Percentiles rank a stretch among this genome's conserved stretches.
Evolutionary conservation across 805 yeast genomes (phyloP).

Genomic region (Pichia thaimueangensis): DNA sequence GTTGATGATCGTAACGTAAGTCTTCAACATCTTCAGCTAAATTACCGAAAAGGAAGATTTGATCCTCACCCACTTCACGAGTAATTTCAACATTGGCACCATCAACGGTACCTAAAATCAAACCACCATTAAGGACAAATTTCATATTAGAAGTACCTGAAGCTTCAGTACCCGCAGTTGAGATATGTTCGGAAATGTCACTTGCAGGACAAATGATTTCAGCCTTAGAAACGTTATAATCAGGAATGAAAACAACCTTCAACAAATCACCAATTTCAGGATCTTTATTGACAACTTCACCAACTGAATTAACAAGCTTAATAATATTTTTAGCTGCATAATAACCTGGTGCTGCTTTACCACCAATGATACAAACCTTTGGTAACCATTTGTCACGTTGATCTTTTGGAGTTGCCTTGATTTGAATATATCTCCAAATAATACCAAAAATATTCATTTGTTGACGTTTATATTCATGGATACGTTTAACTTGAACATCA

Average conservation of each 20-base stretch:
- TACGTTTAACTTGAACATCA: constrained; percentile 90
- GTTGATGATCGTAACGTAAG: constrained; percentile 67
- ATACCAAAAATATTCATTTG: constrained; percentile 89
- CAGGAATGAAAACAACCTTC: constrained; percentile 85
- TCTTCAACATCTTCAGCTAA: constrained; percentile 86
- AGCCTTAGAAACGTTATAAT: constrained; percentile 90
- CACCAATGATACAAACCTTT: constrained; percentile 81
- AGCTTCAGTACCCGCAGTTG: constrained; percentile 97
- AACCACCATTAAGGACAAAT: constrained; percentile 89
- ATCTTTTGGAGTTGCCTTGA: constrained; percentile 59
- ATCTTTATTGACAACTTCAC: constrained; percentile 75
- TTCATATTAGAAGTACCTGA: constrained; percentile 96
- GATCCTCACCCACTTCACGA: constrained; percentile 88
- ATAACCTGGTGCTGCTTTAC: constrained; percentile 97
- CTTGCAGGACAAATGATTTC: constrained; percentile 87
- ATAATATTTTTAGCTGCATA: constrained; percentile 91
- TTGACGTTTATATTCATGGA: constrained; percentile 94
- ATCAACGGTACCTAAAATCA: constrained; percentile 91
- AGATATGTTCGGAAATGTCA: constrained; percentile 87
- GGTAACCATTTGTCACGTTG: constrained; percentile 64
- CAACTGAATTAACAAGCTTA: constrained; percentile 76
- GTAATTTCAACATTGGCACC: constrained; percentile 96
- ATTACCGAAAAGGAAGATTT: constrained; percentile 87
- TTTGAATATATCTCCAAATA: constrained; percentile 70
- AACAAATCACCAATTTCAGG: constrained; percentile 65